Evolutionary conservation across 2,329 filamentous ascomycete genomes (phyloP).

Genomic region (Pseudovirgaria hyperparasitica): DNA sequence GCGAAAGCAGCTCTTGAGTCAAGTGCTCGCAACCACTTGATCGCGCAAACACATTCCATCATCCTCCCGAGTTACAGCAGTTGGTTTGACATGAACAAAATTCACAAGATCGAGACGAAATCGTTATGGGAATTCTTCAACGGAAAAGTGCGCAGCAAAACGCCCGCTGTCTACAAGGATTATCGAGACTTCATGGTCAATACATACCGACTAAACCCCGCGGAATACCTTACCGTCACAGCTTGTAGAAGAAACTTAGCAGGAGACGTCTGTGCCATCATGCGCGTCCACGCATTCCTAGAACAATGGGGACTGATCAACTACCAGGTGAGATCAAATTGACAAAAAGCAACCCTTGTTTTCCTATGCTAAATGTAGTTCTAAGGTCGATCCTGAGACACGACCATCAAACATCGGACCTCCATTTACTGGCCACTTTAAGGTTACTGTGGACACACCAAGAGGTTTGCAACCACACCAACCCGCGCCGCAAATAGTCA

Average conservation of each 20-base stretch:
- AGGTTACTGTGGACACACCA: slow-evolving; percentile 88
- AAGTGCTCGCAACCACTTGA: slow-evolving; percentile 79
- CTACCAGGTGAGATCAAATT: slow-evolving; percentile 74
- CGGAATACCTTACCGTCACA: slow-evolving; percentile 93
- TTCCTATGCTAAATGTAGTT: slow-evolving; percentile 1
- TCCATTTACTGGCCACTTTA: slow-evolving; percentile 95
- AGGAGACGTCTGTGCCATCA: slow-evolving; percentile 96
- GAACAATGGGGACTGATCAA: slow-evolving; percentile 99
- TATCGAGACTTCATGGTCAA: slow-evolving; percentile 99
- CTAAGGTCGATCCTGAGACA: slow-evolving; percentile 90
- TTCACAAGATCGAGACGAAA: slow-evolving; percentile 87
- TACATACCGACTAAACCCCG: slow-evolving; percentile 89
- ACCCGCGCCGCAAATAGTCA: slow-evolving; percentile 60
- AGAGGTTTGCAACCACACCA: slow-evolving; percentile 92
- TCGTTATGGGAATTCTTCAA: slow-evolving; percentile 98
- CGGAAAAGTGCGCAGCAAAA: slow-evolving; percentile 95
- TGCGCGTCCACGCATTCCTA: slow-evolving; percentile 94
- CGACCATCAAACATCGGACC: slow-evolving; percentile 90
- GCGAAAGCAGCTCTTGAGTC: slow-evolving; percentile 73
- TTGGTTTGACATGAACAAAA: slow-evolving; percentile 96
- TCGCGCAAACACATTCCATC: slow-evolving; percentile 88
- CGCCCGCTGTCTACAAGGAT: slow-evolving; percentile 91
- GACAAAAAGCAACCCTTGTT: neutral
- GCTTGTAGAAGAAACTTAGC: slow-evolving; percentile 90
- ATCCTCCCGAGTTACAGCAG: slow-evolving; percentile 95